Evolutionary conservation across 371 early-diverging fungal species (phyloP).

Genomic region (Mucor plumbeus): DNA sequence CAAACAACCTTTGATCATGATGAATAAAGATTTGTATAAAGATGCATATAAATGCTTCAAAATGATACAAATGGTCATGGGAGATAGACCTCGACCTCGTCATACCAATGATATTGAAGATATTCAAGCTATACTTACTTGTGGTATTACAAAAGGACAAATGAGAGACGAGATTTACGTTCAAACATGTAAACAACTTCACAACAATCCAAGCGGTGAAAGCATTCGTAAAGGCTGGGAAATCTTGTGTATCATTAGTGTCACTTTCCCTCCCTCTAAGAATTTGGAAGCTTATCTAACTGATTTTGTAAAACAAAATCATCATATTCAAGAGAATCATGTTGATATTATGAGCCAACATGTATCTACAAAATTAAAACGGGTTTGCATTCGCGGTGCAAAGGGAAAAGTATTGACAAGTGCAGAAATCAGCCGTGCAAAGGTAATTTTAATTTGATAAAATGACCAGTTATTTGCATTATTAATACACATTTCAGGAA

Average conservation of each 20-base stretch:
- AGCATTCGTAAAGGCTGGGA: slow-evolving; percentile 88
- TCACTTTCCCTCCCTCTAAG: slow-evolving; percentile 92
- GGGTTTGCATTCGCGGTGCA: slow-evolving; percentile 82
- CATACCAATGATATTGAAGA: slow-evolving; percentile 53
- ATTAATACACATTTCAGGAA: slow-evolving; percentile 43
- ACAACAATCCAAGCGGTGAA: slow-evolving; percentile 78
- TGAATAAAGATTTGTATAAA: slow-evolving; percentile 79
- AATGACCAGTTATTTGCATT: no score
- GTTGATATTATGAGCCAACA: slow-evolving; percentile 66
- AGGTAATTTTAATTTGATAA: slow-evolving; percentile 41
- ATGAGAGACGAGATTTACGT: slow-evolving; percentile 95
- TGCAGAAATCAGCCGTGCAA: slow-evolving; percentile 83
- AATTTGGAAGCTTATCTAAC: slow-evolving; percentile 85
- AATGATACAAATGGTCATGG: slow-evolving; percentile 85
- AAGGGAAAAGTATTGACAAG: slow-evolving; percentile 77
- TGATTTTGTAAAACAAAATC: slow-evolving; percentile 71
- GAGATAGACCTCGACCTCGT: slow-evolving; percentile 60
- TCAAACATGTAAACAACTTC: slow-evolving; percentile 91
- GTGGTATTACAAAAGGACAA: slow-evolving; percentile 77
- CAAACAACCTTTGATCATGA: slow-evolving; percentile 78
- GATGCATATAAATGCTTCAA: slow-evolving; percentile 89
- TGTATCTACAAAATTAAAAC: slow-evolving; percentile 65
- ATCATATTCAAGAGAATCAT: slow-evolving; percentile 51
- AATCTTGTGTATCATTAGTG: slow-evolving; percentile 77
- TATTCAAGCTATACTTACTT: slow-evolving; percentile 76